A percentile compares a stretch with the other conserved stretches of the same genome.
Conservation (phyloP, 768 basidiomycete genomes). For the Termitomyces bulborhizus region DNA sequence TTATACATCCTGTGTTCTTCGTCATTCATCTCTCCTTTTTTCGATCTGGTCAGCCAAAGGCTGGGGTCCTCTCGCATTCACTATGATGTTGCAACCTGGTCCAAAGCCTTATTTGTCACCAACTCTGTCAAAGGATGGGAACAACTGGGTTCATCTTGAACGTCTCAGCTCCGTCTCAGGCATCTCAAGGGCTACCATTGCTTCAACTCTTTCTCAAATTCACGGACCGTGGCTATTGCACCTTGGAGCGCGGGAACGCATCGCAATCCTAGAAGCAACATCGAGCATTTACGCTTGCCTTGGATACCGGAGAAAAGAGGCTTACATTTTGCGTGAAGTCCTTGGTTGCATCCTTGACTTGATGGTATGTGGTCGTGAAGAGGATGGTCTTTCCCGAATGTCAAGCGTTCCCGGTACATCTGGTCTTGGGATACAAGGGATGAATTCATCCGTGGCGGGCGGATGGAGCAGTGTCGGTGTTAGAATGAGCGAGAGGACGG, state of each 20-base stretch:
- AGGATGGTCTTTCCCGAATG: conserved; percentile 46
- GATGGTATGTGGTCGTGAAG: conserved; percentile 79
- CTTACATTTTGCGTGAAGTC: conserved; percentile 79
- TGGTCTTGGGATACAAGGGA: conserved; percentile 44
- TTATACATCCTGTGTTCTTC: conserved; percentile 60
- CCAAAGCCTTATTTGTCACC: conserved; percentile 55
- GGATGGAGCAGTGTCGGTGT: conserved; percentile 59
- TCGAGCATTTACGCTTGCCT: conserved; percentile 75
- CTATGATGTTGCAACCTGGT: conserved; percentile 65
- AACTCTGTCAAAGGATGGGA: conserved; percentile 42
- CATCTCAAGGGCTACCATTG: conserved; percentile 64
- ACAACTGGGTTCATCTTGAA: conserved; percentile 49
- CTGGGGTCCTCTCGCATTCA: conserved; percentile 76
- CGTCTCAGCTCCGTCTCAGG: conserved; percentile 64
- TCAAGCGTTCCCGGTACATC: conserved; percentile 33
- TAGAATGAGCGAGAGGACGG: conserved; percentile 63
- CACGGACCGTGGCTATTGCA: conserved; percentile 88
- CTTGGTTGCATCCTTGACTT: conserved; percentile 81
- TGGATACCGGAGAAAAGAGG: conserved; percentile 86
- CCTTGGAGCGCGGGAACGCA: conserved; percentile 69
- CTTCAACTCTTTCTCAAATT: conserved; percentile 56
- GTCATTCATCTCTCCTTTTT: conserved; percentile 70
- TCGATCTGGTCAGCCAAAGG: conserved; percentile 84
- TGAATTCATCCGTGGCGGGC: conserved; percentile 24
- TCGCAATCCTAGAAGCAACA: conserved; percentile 61